These are phyloP conservation scores for Cutaneotrichosporon sp. DNA, from an alignment of 1,284 basidiomycete species.

Conservation along the genomic window DNA sequence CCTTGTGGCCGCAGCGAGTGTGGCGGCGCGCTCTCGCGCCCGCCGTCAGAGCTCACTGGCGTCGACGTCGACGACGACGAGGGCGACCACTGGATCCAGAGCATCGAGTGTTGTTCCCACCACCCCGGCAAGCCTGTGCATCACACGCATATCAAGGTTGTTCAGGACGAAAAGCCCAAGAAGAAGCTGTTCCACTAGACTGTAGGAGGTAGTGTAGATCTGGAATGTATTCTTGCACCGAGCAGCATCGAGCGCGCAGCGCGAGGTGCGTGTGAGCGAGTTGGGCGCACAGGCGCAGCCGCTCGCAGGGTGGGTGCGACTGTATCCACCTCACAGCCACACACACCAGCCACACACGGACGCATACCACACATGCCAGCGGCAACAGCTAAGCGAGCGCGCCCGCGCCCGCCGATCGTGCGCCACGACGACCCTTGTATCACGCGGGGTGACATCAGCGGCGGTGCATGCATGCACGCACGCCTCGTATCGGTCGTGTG, in stretches of 20 bases:
- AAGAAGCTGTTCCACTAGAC: constrained; percentile 48
- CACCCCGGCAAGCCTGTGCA: constrained; percentile 40
- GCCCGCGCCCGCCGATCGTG: too few relatives aligned
- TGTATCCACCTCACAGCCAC: too few relatives aligned
- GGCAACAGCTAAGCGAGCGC: too few relatives aligned
- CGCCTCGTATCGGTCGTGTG: too few relatives aligned
- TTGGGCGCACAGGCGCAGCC: too few relatives aligned
- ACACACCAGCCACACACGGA: too few relatives aligned
- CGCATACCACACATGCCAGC: too few relatives aligned
- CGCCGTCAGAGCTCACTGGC: constrained; percentile 43
- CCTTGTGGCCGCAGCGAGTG: constrained; percentile 57
- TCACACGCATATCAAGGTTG: constrained; percentile 49
- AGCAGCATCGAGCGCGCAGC: not conserved
- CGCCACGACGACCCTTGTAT: too few relatives aligned
- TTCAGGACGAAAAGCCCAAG: constrained; percentile 46
- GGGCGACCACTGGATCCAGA: constrained; percentile 60
- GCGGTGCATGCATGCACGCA: too few relatives aligned
- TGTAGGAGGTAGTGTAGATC: not conserved
- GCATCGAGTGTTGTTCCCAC: constrained; percentile 64
- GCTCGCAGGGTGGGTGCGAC: too few relatives aligned
- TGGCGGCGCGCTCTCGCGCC: constrained; percentile 48
- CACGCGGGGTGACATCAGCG: too few relatives aligned
- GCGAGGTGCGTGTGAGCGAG: not conserved
- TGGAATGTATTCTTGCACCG: too few relatives aligned
- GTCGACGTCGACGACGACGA: constrained; percentile 41